Evolutionary conservation across 1,284 basidiomycete species (phyloP), one percentile per base, ranked within the genome.

Genomic region (Somion occarium): DNA sequence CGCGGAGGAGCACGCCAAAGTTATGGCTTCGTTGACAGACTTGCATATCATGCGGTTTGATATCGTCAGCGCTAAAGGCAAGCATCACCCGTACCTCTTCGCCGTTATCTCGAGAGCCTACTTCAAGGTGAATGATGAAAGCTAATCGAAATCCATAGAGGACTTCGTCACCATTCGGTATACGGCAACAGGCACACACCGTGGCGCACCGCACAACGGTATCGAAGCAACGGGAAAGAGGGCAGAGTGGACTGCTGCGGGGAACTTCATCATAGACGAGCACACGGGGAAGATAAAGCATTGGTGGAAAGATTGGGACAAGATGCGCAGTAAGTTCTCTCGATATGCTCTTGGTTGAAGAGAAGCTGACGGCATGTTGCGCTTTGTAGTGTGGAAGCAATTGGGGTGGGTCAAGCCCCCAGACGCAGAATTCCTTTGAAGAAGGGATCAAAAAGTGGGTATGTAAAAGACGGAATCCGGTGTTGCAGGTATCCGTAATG

Each of bases 221-320:
- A 55, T 55, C 25, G 30, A 30, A 46, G 34, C 56, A 18, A 57
- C 56, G 2, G 26, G 48, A 11, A 38, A 53, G 9, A 55, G 41
- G 43, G 52, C 54, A 9, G 51, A 56, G 34, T 58, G 56, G 54
- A 56, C 56, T 22, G 56, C 56, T 13, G 56, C 56, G 5, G 54
- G 54, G 12, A 58, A 53, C 48, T 58, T 58, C 47, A 46, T 53
- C 18, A 26, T 55, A 13, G 56, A 58, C 44, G 54, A 55, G 19
- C 12, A 50, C 30, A 54, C 44, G 13, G 56, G 54, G 1, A 20
- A 42, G 30, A 58, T 58, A 41, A 41, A 54, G 48, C 54, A 56
- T 25, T 58, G 54, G 54, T 55, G 54, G 54, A 58, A 56, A 46
- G 54, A 56, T 27, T 56, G 56, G 56, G 56, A 58, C 43, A 58